Conservation (phyloP, 73 alveolate species). For the Durusdinium trenchii region DNA sequence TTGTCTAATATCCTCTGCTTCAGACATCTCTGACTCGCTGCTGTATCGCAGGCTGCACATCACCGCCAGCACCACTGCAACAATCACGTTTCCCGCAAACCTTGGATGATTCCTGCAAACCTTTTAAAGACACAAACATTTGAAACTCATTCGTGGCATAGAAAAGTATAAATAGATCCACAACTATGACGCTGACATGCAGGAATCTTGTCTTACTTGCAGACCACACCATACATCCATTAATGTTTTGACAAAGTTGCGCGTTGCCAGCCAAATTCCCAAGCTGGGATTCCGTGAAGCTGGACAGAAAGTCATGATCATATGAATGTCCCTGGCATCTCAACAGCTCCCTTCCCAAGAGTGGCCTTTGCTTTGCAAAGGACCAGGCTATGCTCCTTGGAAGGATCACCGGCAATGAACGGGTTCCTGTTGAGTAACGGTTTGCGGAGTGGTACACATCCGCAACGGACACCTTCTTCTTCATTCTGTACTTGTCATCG, state of each 20-base stretch:
- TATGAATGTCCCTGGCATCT: background rate
- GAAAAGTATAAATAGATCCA: no score
- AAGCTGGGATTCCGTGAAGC: background rate
- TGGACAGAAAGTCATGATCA: background rate
- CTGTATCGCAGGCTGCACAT: background rate
- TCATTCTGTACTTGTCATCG: background rate
- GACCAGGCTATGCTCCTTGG: conserved; percentile 3
- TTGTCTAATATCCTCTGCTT: background rate
- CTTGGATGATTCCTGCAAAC: background rate
- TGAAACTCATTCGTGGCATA: background rate
- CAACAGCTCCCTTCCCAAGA: conserved; percentile 25
- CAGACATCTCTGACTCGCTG: background rate
- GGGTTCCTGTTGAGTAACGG: background rate
- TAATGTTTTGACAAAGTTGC: background rate
- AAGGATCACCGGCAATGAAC: background rate
- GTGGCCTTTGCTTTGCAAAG: background rate
- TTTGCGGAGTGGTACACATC: background rate
- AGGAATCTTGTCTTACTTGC: no score
- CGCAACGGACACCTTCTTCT: background rate
- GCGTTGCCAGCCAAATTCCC: conserved; percentile 26
- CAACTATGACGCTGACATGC: no score
- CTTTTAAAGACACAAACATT: background rate
- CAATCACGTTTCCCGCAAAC: background rate
- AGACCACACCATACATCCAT: background rate
- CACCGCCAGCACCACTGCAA: background rate